Percentiles rank a stretch among this genome's conserved stretches.
phyloP scores from a whole-genome alignment of 106 monocot species.

The Acorus gramineus region DNA sequence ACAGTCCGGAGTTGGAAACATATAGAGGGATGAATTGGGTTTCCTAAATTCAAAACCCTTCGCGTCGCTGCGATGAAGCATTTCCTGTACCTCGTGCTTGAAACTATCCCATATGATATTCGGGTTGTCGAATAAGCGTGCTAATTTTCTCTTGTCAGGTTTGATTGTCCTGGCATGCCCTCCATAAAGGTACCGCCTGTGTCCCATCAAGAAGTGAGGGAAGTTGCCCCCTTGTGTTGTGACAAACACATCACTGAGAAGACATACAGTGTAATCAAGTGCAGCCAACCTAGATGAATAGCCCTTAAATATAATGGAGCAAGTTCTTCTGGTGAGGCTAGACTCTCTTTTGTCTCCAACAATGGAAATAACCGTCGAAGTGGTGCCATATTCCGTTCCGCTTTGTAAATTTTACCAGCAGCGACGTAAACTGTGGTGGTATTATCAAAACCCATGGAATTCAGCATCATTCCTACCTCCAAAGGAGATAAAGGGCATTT shows the following conservation, averaged over 20 bases:
- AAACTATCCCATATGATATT: conserved; percentile 66
- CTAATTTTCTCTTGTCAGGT: conserved; percentile 3
- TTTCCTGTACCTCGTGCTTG: conserved; percentile 80
- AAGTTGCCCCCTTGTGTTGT: conserved; percentile 13
- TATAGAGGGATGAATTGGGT: conserved; percentile 56
- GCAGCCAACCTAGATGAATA: conserved; percentile 1
- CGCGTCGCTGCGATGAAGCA: conserved; percentile 62
- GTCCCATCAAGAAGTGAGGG: conserved; percentile 13
- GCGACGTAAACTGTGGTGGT: not conserved
- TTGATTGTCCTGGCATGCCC: conserved; percentile 8
- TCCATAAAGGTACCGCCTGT: conserved; percentile 1
- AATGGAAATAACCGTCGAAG: not conserved
- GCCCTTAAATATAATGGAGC: not conserved
- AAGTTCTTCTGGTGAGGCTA: not conserved
- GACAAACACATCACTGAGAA: conserved; percentile 13
- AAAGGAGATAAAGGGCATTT: conserved; percentile 92
- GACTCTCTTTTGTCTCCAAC: not conserved
- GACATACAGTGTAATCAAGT: conserved; percentile 7
- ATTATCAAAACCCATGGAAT: conserved; percentile 5
- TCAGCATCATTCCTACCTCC: conserved; percentile 98
- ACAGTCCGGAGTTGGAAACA: conserved; percentile 92
- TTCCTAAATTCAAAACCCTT: conserved; percentile 61
- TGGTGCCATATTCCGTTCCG: not conserved
- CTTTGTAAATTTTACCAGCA: conserved; percentile 1
- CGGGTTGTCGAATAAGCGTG: not conserved